A percentile compares a stretch with the other conserved stretches of the same genome.
Conservation (phyloP, 768 basidiomycete genomes). For the Hortiboletus campestris region DNA sequence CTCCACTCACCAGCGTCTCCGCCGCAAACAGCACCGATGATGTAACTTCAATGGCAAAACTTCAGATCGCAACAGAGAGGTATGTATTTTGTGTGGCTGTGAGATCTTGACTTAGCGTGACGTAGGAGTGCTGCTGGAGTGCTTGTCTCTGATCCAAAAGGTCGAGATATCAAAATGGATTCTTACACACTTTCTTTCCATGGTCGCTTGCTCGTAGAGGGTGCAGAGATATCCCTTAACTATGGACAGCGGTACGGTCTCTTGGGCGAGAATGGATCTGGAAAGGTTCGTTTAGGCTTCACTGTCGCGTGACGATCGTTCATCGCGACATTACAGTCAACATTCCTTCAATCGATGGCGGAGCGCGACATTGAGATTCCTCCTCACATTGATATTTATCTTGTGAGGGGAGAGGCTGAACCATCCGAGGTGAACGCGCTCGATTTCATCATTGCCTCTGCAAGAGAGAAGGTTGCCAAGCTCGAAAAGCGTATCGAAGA, state of each 20-base stretch:
- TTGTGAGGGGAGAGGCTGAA: conserved; percentile 94
- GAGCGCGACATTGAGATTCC: conserved; percentile 96
- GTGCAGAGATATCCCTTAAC: conserved; percentile 70
- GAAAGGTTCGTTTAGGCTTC: conserved; percentile 66
- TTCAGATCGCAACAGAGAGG: conserved; percentile 89
- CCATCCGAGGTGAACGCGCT: conserved; percentile 95
- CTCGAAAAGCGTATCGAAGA: conserved; percentile 95
- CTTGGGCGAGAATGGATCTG: conserved; percentile 96
- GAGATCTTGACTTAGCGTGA: conserved; percentile 5
- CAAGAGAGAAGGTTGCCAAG: conserved; percentile 87
- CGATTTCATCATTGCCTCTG: conserved; percentile 93
- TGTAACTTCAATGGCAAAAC: conserved; percentile 81
- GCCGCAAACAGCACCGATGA: conserved; percentile 82
- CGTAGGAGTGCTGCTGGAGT: conserved; percentile 87
- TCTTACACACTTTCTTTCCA: conserved; percentile 96
- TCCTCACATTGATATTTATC: conserved; percentile 94
- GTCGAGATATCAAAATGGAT: conserved; percentile 97
- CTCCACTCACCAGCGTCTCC: conserved; percentile 80
- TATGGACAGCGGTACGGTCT: conserved; percentile 94
- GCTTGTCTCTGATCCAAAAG: conserved; percentile 86
- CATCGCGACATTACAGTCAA: conserved; percentile 57
- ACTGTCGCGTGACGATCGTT: conserved; percentile 1
- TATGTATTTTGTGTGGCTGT: conserved; percentile 28
- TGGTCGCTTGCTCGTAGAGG: conserved; percentile 76
- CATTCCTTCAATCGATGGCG: conserved; percentile 92